phyloP scores from a whole-genome alignment of 2,329 filamentous ascomycete species.

The Penicillium sp. region DNA sequence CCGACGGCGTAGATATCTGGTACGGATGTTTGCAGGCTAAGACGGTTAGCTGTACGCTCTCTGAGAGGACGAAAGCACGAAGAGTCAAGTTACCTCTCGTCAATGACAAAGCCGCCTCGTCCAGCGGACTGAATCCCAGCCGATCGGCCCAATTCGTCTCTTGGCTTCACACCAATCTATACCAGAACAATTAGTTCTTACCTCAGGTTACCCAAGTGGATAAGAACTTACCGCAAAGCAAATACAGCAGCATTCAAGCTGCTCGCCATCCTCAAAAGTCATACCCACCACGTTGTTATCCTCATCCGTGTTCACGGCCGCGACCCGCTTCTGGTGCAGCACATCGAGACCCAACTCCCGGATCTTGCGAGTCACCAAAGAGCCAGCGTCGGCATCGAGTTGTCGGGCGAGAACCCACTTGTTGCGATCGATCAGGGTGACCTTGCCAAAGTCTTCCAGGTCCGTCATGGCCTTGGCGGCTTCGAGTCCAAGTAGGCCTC shows the following conservation, averaged over 20 bases:
- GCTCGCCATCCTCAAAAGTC: conserved; percentile 76
- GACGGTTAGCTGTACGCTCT: neutral
- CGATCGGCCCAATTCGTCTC: conserved; percentile 72
- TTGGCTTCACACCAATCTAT: conserved; percentile 74
- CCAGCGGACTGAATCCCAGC: conserved; percentile 73
- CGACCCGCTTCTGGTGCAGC: conserved; percentile 73
- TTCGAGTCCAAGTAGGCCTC: conserved; percentile 81
- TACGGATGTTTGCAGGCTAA: conserved; percentile 65
- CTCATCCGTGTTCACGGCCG: conserved; percentile 67
- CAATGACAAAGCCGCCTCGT: conserved; percentile 68
- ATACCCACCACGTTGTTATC: conserved; percentile 71
- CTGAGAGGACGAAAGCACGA: neutral
- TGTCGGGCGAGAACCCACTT: conserved; percentile 81
- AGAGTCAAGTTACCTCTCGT: conserved; percentile 33
- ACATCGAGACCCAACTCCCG: conserved; percentile 76
- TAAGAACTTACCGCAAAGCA: conserved; percentile 69
- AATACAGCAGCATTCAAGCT: conserved; percentile 74
- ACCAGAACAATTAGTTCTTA: conserved; percentile 3
- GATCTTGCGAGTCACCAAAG: conserved; percentile 80
- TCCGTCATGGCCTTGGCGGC: conserved; percentile 93
- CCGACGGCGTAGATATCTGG: conserved; percentile 82
- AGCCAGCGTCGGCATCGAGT: conserved; percentile 77
- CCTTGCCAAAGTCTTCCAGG: conserved; percentile 69
- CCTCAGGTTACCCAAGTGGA: neutral
- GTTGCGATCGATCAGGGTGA: conserved; percentile 80